phyloP scores from a whole-genome alignment of 2,329 filamentous ascomycete species.

The Venturia asperata region DNA sequence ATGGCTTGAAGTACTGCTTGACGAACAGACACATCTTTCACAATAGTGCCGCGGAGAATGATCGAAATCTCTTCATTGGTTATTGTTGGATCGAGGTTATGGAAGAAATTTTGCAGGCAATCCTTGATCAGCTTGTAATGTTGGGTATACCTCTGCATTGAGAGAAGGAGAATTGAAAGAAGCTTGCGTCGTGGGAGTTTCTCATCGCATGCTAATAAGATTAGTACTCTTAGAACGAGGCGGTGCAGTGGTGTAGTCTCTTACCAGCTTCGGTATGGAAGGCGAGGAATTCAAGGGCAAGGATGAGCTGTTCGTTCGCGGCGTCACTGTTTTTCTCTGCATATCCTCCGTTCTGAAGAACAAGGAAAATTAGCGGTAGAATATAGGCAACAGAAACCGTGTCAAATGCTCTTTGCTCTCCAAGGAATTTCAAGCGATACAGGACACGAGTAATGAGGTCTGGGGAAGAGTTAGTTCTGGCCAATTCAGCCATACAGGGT shows the following conservation, averaged over 20 bases:
- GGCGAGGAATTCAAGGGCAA: constrained; percentile 80
- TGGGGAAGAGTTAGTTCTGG: constrained; percentile 23
- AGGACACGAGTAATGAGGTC: constrained; percentile 76
- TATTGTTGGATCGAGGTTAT: constrained; percentile 78
- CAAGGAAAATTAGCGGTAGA: constrained; percentile 69
- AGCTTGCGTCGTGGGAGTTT: constrained; percentile 66
- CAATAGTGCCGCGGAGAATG: constrained; percentile 71
- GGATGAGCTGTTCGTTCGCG: constrained; percentile 78
- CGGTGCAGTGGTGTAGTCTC: constrained; percentile 55
- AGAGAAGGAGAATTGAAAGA: constrained; percentile 61
- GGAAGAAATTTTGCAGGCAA: constrained; percentile 77
- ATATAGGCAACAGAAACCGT: constrained; percentile 80
- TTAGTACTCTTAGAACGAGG: constrained; percentile 67
- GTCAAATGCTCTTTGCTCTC: constrained; percentile 92
- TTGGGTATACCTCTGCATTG: constrained; percentile 83
- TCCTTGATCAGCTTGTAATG: constrained; percentile 96
- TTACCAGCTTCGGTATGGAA: constrained; percentile 76
- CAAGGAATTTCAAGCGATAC: constrained; percentile 81
- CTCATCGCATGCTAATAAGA: constrained; percentile 26
- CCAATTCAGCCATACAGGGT: neutral
- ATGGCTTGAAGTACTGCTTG: constrained; percentile 83
- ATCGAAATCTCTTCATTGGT: constrained; percentile 62
- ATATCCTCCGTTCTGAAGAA: constrained; percentile 74
- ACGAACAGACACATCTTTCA: constrained; percentile 71
- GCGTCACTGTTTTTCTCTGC: constrained; percentile 62